Evolutionary conservation across 1,139 yeast species (phyloP).

Genomic region (Petasospora fabianii): DNA sequence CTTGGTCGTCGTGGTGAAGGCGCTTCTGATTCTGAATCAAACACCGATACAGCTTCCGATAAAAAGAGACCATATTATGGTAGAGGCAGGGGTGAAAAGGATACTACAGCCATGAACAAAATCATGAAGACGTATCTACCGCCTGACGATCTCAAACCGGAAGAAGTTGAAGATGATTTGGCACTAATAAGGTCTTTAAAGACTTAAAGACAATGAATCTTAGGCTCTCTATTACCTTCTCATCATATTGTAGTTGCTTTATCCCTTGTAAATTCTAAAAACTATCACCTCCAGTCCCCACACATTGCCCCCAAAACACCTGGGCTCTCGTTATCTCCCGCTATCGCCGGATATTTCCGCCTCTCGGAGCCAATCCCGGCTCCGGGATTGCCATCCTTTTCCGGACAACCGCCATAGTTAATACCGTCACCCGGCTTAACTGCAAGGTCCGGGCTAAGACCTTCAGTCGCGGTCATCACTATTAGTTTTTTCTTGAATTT

Average conservation of each 20-base stretch:
- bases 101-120: constrained; percentile 18
- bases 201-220: too few relatives aligned
- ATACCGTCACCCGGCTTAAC: constrained; percentile 7
- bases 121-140: constrained; percentile 29
- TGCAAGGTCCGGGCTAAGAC: background rate
- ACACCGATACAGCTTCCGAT: constrained; percentile 13
- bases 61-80: too few relatives aligned
- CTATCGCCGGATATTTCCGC: constrained; percentile 3
- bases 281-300: too few relatives aligned
- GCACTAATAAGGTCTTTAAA: constrained; percentile 12
- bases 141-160: constrained; percentile 29
- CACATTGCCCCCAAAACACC: too few relatives aligned
- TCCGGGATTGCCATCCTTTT: background rate
- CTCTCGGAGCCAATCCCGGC: constrained; percentile 2
- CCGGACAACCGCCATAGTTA: constrained; percentile 1
- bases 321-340: background rate
- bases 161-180: constrained; percentile 31
- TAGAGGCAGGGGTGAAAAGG: constrained; percentile 14
- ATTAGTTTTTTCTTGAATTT: background rate
- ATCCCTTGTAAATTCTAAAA: too few relatives aligned
- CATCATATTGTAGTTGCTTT: too few relatives aligned
- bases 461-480: background rate
- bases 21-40: constrained; percentile 8
- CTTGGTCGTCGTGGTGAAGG: constrained; percentile 3
- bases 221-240: too few relatives aligned